Evolutionary conservation across 2,329 filamentous ascomycete species (phyloP), one percentile per base, ranked within the genome.

Genomic region (Endoconidiophora laricicola): DNA sequence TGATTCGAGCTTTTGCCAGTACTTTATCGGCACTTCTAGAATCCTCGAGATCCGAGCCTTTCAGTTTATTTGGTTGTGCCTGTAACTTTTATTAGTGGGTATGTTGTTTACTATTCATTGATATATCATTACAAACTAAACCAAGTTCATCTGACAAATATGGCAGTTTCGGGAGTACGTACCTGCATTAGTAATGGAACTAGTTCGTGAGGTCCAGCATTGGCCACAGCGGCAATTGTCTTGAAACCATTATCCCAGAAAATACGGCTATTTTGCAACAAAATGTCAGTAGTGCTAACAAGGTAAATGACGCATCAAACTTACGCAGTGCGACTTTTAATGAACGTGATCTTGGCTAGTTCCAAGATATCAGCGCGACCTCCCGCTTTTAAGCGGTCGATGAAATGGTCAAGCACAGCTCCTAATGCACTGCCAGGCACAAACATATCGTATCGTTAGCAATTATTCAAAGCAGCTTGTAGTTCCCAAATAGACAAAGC

Each of bases 231-330:
- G 36, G 78, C 76, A 24, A 86, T 66, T 22, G 74, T 80, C 57
- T 76, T 79, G 58, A 82, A 82, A 1, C 83, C 83, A 60, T 82
- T 86, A 51, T 87, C 83, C 70, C 82, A 83, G 54, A 88, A 81
- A 4, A 86, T 69, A 12, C 74, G 64, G 16, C 63, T 65, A 37
- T 20, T 18, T 18, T 33, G n/a, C n/a, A n/a, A 26, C 10, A 16
- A 44, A 29, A 45, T 39, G 44, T 29, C 40, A 39, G 41, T 23
- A 39, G 16, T 18, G 16, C 16, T 18, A 18, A 18, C 16, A 18
- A 18, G 16, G 16, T 16, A 10, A 44, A 49, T n/a, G 12, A 12
- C n/a, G 4, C 20, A 6, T 20, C 20, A 9, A 12, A 44, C 69
- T 48, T 69, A 72, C 59, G 83, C 83, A 12, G 83, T 87, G 49